Percentiles rank a stretch among this genome's conserved stretches.
Conservation (phyloP, 2,329 filamentous ascomycete genomes). For the Elsinoe australis region DNA sequence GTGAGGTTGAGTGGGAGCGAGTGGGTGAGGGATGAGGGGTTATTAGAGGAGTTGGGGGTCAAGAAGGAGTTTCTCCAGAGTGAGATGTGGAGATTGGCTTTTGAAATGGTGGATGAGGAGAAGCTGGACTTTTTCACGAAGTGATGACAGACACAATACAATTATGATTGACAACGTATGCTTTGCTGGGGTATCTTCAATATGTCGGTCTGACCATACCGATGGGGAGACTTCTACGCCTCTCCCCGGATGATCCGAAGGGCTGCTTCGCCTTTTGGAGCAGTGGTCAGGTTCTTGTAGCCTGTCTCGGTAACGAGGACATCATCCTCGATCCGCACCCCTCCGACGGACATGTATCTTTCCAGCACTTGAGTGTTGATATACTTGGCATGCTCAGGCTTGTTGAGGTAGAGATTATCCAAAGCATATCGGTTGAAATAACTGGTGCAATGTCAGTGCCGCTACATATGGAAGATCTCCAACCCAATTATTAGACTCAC, state of each 20-base stretch:
- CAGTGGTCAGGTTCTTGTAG: slow-evolving; percentile 64
- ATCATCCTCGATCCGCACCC: slow-evolving; percentile 66
- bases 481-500: slow-evolving; percentile 11
- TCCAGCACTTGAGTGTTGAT: slow-evolving; percentile 68
- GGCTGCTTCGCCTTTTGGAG: slow-evolving; percentile 60
- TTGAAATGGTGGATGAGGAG: slow-evolving; percentile 9
- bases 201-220: too few species aligned
- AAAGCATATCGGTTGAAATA: slow-evolving; percentile 93
- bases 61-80: not conserved
- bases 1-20: slow-evolving; percentile 3
- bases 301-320: slow-evolving; percentile 63
- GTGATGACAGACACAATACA: not conserved
- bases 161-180: too few species aligned
- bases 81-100: slow-evolving; percentile 9
- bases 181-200: not conserved
- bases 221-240: slow-evolving; percentile 2
- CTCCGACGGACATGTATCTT: slow-evolving; percentile 74
- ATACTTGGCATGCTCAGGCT: slow-evolving; percentile 63
- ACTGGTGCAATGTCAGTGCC: slow-evolving; percentile 42
- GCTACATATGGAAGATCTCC: too few species aligned
- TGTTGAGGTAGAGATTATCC: slow-evolving; percentile 61
- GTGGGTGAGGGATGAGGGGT: slow-evolving; percentile 9
- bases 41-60: slow-evolving; percentile 7
- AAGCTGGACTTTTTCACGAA: not conserved
- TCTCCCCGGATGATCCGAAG: slow-evolving; percentile 45